Evolutionary conservation across 2,329 filamentous ascomycete genomes (phyloP).

Genomic region (Elsinoe arachidis): DNA sequence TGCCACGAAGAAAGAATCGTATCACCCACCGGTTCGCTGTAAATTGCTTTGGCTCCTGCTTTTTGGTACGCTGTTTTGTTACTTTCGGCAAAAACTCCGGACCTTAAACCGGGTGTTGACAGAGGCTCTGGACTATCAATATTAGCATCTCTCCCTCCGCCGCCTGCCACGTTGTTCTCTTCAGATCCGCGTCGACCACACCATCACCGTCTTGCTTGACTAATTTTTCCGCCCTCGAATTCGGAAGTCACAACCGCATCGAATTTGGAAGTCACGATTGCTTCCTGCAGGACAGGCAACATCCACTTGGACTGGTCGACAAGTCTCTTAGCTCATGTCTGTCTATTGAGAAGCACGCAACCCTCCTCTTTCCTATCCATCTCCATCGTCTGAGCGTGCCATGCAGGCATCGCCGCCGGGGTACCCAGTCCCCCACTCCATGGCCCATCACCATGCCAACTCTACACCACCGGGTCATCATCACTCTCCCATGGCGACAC

Average conservation of each 20-base stretch:
- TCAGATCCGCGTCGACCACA: no score
- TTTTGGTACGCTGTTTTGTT: neutral
- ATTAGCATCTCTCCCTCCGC: neutral
- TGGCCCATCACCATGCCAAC: neutral
- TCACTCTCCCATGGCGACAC: neutral
- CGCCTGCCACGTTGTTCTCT: neutral
- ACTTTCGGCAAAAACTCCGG: neutral
- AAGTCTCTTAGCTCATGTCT: neutral
- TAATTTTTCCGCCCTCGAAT: no score
- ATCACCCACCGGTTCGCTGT: neutral
- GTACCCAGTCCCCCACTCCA: constrained; percentile 1
- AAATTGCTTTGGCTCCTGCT: neutral
- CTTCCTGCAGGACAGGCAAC: neutral
- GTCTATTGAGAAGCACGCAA: neutral
- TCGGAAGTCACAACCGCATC: no score
- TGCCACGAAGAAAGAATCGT: neutral
- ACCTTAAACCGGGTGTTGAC: neutral
- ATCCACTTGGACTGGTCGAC: neutral
- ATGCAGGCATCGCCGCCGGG: constrained; percentile 12
- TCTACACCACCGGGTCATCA: neutral
- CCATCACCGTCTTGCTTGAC: no score
- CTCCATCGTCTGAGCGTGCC: neutral
- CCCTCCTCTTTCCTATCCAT: neutral
- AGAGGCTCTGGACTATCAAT: neutral
- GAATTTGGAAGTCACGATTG: neutral